These are phyloP conservation scores for Bassia scoparia DNA, from an alignment of 148 eudicot genomes.

Conservation along the genomic window DNA sequence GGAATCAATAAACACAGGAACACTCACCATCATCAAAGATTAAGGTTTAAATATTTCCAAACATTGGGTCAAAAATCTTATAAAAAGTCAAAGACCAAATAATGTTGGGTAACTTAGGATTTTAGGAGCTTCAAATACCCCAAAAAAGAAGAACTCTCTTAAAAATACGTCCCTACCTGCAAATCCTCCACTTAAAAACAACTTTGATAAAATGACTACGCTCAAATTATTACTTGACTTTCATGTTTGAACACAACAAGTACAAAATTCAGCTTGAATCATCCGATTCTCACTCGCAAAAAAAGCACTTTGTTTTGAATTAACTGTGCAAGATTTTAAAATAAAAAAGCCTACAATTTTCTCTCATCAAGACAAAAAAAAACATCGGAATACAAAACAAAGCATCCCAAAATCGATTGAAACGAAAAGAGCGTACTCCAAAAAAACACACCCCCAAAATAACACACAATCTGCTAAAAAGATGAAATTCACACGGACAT, in stretches of 20 bases:
- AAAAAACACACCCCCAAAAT: background rate
- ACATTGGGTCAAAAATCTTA: too few species aligned
- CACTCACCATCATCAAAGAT: background rate
- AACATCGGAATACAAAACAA: background rate
- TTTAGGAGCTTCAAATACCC: slow-evolving; percentile 8
- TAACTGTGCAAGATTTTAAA: background rate
- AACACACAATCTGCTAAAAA: slow-evolving; percentile 23
- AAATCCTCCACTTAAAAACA: background rate
- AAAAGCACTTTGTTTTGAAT: background rate
- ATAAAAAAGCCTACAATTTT: background rate
- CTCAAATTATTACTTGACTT: slow-evolving; percentile 15
- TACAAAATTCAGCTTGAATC: slow-evolving; percentile 5
- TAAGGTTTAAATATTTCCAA: background rate
- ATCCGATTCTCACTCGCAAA: background rate
- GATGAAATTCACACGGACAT: background rate
- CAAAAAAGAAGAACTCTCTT: background rate
- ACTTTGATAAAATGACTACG: background rate
- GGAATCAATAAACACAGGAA: background rate
- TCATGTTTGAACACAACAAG: slow-evolving; percentile 7
- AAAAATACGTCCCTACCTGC: slow-evolving; percentile 5
- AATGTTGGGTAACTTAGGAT: background rate
- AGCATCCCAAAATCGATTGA: background rate
- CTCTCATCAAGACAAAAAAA: background rate
- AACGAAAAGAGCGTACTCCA: slow-evolving; percentile 11
- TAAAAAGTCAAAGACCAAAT: background rate